phyloP scores from a whole-genome alignment of 2,329 filamentous ascomycete genomes.

The Talaromyces funiculosus region DNA sequence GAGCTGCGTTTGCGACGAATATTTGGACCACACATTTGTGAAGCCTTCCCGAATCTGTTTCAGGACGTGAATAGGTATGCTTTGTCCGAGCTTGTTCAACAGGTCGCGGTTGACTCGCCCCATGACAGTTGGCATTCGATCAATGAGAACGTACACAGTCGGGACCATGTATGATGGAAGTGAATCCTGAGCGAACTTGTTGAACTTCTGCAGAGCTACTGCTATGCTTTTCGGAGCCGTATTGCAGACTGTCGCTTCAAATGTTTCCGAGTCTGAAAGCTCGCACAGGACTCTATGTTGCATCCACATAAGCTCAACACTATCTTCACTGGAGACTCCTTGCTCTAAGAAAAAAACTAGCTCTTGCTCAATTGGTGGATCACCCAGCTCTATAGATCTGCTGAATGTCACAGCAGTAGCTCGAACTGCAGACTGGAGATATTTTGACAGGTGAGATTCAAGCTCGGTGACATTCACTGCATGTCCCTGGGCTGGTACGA shows the following conservation, averaged over 20 bases:
- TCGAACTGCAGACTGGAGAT: conserved; percentile 28
- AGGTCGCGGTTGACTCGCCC: conserved; percentile 5
- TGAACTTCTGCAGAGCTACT: conserved; percentile 35
- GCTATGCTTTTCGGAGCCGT: conserved; percentile 29
- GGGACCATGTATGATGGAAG: conserved; percentile 45
- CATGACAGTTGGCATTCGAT: conserved; percentile 28
- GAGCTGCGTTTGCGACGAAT: not conserved
- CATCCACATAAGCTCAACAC: conserved; percentile 23
- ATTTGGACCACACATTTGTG: not conserved
- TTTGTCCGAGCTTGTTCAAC: not conserved
- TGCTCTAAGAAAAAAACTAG: conserved; percentile 30
- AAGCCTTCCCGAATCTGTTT: conserved; percentile 4
- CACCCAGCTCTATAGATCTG: not conserved
- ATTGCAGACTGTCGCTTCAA: conserved; percentile 7
- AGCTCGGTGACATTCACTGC: conserved; percentile 37
- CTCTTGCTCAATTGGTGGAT: not conserved
- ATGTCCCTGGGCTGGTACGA: conserved; percentile 33
- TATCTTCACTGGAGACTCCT: conserved; percentile 20
- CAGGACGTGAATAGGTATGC: not conserved
- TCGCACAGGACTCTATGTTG: conserved; percentile 21
- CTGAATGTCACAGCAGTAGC: conserved; percentile 14
- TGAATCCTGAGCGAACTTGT: conserved; percentile 29
- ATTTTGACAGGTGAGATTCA: conserved; percentile 32
- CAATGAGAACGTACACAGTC: conserved; percentile 39
- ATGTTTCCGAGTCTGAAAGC: conserved; percentile 12